Base-by-base conservation (phyloP, 202 grass and related monocot genomes). In the Tripidium arundinaceum region DNA sequence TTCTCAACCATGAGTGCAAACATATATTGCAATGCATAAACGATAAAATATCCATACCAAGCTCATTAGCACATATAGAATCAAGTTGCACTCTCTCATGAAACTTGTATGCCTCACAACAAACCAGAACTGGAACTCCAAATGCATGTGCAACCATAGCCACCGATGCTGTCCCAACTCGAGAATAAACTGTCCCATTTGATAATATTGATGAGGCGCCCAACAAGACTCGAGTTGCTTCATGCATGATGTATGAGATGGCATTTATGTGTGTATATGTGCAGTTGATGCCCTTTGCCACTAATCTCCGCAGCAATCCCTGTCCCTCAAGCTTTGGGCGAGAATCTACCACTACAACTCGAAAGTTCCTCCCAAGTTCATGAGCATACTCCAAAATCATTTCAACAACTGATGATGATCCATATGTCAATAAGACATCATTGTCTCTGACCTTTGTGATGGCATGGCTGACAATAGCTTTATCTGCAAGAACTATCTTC, bases 101-200 rank as follows among this genome's bases (percentile, higher is more conserved):
- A 85, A 97, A 97, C 62, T 97, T 97, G 79, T 94, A 97, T 76
- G 91, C 91, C 80, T 97, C 94, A 22, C 94, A 97, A 57, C 94
- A 97, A 43, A 97, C 78, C 11, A 97, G 78, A 87, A 97, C 94
- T 52, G 94, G 91, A 79, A 97, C 86, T 60, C 83, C 78, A 84
- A 92, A 94, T 66, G 85, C 89, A 75, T 94, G 87, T 69, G 94
- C 94, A 67, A 94, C 91, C 94, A 97, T 97, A 62, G 94, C 94
- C 31, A 97, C 89, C 67, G 91, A 94, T 54, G 91, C 94, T 36
- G 94, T 94, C 64, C 94, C 94, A 66, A 97, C 94, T 72, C 89
- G 86, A 24, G 94, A 97, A 85, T 97, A 94, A 73, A 97, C 89
- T 41, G 91, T 97, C 73, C 94, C 94, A 72, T 97, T 94, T 52